Percentiles rank a stretch among this genome's conserved stretches.
Evolutionary conservation across 2,329 filamentous ascomycete species (phyloP).

Genomic region (Pyrenochaeta sp.): DNA sequence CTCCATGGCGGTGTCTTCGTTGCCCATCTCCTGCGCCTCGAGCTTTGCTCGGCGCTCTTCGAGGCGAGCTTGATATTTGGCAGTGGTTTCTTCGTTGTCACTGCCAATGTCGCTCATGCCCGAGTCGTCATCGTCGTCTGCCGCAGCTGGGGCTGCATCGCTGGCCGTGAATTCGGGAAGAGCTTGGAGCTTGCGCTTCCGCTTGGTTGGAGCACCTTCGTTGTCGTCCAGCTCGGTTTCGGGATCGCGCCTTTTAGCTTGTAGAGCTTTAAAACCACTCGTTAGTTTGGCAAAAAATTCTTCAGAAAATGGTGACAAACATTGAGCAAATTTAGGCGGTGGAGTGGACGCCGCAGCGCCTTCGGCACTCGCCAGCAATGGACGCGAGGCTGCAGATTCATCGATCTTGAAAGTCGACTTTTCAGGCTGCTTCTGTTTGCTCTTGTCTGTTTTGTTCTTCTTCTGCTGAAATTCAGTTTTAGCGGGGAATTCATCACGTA

Average conservation of each 20-base stretch:
- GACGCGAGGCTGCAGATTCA: slow-evolving; percentile 37
- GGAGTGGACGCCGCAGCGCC: no score
- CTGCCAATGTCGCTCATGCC: slow-evolving; percentile 79
- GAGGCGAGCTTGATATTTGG: slow-evolving; percentile 78
- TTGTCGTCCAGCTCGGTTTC: no score
- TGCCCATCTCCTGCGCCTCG: slow-evolving; percentile 59
- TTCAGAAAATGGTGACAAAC: no score
- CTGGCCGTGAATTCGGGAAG: slow-evolving; percentile 73
- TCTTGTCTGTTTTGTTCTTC: slow-evolving; percentile 81
- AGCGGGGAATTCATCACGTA: slow-evolving; percentile 62
- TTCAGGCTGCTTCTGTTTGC: slow-evolving; percentile 60
- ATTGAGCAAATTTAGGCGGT: no score
- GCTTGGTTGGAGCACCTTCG: no score
- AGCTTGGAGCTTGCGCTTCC: slow-evolving; percentile 84
- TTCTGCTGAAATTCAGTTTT: slow-evolving; percentile 87
- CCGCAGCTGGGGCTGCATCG: slow-evolving; percentile 49
- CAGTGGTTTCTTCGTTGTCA: slow-evolving; percentile 87
- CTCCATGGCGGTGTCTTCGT: slow-evolving; percentile 54
- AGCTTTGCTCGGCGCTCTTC: slow-evolving; percentile 76
- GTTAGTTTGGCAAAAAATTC: no score
- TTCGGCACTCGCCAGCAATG: slow-evolving; percentile 38
- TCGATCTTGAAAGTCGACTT: slow-evolving; percentile 50
- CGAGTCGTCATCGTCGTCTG: slow-evolving; percentile 68
- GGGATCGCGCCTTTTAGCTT: no score
- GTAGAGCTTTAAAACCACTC: no score